These are phyloP conservation scores for Amanita polypyramis DNA, from an alignment of 768 basidiomycete genomes.

Conservation along the genomic window DNA sequence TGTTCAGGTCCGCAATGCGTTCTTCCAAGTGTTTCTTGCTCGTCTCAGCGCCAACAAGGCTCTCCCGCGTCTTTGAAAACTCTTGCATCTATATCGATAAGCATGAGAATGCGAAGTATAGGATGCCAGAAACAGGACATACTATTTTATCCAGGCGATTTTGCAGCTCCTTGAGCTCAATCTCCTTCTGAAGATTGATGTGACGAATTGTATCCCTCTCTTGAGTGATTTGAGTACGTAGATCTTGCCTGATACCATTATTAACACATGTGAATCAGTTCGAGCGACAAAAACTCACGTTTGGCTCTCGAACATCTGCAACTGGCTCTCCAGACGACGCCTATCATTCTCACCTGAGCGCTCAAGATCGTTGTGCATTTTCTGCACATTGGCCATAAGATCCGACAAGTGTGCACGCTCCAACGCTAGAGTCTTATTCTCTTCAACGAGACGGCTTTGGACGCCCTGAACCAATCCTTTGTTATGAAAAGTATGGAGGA, in stretches of 20 bases:
- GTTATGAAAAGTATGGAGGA: not conserved
- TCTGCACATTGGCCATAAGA: constrained; percentile 82
- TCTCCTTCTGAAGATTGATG: constrained; percentile 67
- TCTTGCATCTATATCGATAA: constrained; percentile 42
- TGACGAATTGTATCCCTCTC: constrained; percentile 73
- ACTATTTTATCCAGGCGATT: constrained; percentile 62
- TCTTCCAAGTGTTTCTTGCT: constrained; percentile 74
- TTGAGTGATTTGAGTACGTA: constrained; percentile 55
- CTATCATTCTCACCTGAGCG: constrained; percentile 77
- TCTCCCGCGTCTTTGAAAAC: constrained; percentile 57
- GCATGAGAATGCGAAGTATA: constrained; percentile 6
- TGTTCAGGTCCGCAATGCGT: constrained; percentile 48
- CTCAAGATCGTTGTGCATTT: constrained; percentile 84
- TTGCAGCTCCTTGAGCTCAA: constrained; percentile 70
- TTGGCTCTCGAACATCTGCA: constrained; percentile 71
- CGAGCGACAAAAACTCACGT: constrained; percentile 34
- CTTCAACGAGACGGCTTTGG: constrained; percentile 72
- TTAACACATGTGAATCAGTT: not conserved
- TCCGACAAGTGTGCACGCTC: constrained; percentile 83
- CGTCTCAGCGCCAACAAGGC: constrained; percentile 61
- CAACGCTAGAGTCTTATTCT: constrained; percentile 69
- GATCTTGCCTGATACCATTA: constrained; percentile 47
- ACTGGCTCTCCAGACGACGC: constrained; percentile 66
- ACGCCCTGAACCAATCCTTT: constrained; percentile 43
- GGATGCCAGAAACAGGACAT: constrained; percentile 15